phyloP scores from a whole-genome alignment of 2,329 filamentous ascomycete genomes.

The Hawksworthiomyces lignivorus region DNA sequence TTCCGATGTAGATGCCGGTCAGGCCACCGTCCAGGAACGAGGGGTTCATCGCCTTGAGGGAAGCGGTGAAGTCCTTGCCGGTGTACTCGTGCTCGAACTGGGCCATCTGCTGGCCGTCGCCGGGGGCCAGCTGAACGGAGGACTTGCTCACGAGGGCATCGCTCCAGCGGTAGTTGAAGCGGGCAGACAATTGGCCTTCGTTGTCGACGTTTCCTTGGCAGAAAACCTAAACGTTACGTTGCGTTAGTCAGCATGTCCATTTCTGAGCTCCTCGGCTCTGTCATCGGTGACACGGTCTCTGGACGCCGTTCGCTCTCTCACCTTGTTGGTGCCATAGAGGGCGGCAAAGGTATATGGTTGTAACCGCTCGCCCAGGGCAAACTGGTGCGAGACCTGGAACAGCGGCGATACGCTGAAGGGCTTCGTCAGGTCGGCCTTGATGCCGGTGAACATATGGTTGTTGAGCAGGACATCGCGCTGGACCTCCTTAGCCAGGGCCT shows the following conservation, averaged over 20 bases:
- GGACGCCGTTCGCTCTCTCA: slow-evolving; percentile 37
- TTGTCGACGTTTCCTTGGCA: slow-evolving; percentile 94
- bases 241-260: too few relatives aligned
- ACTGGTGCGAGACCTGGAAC: slow-evolving; percentile 96
- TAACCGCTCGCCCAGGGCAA: slow-evolving; percentile 86
- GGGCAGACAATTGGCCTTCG: slow-evolving; percentile 75
- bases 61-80: slow-evolving; percentile 86
- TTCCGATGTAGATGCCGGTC: slow-evolving; percentile 91
- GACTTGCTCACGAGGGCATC: slow-evolving; percentile 74
- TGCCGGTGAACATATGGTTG: slow-evolving; percentile 93
- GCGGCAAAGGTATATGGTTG: slow-evolving; percentile 94
- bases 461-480: slow-evolving; percentile 93
- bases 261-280: too few relatives aligned
- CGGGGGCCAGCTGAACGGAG: slow-evolving; percentile 75
- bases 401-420: slow-evolving; percentile 87
- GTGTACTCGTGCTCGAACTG: slow-evolving; percentile 95
- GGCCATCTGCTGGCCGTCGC: slow-evolving; percentile 73
- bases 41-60: slow-evolving; percentile 92
- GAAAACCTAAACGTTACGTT: slow-evolving; percentile 70
- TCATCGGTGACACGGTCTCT: too few relatives aligned
- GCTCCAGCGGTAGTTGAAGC: slow-evolving; percentile 88
- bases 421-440: slow-evolving; percentile 95
- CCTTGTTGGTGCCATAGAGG: slow-evolving; percentile 88
- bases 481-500: slow-evolving; percentile 78
- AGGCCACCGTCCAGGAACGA: slow-evolving; percentile 84